Evolutionary conservation across 306 rosid genomes (phyloP).

Genomic region (Vigna angularis): DNA sequence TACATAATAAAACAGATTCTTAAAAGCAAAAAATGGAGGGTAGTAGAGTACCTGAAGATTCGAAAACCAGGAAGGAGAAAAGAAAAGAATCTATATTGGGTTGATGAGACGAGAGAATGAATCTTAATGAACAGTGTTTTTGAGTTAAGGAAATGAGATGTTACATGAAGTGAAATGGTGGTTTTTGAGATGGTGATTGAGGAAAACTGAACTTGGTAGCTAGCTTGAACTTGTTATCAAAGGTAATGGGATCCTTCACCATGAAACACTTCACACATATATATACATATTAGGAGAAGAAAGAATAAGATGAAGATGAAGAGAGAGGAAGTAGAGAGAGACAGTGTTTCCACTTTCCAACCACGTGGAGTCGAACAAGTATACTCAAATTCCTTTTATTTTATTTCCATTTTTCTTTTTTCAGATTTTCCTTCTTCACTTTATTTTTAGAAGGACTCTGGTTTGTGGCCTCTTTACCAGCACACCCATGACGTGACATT

Average conservation of each 20-base stretch:
- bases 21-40: slow-evolving; percentile 9
- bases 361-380: slow-evolving; percentile 57
- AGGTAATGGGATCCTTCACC: slow-evolving; percentile 38
- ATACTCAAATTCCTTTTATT: slow-evolving; percentile 8
- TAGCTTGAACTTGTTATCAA: slow-evolving; percentile 22
- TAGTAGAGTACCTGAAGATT: slow-evolving; percentile 57
- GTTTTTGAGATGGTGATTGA: neutral
- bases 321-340: slow-evolving; percentile 27
- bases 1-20: neutral
- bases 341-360: slow-evolving; percentile 47
- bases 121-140: slow-evolving; percentile 16
- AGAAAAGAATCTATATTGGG: slow-evolving; percentile 28
- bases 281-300: slow-evolving; percentile 15
- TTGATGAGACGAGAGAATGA: slow-evolving; percentile 11
- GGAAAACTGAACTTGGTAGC: slow-evolving; percentile 30
- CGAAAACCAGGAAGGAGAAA: slow-evolving; percentile 32
- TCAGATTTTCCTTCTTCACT: neutral
- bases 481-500: slow-evolving; percentile 12
- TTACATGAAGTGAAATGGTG: neutral
- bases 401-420: neutral
- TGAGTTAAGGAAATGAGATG: slow-evolving; percentile 17
- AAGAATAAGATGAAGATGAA: slow-evolving; percentile 24
- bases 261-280: slow-evolving; percentile 37
- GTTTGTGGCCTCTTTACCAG: slow-evolving; percentile 19
- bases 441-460: slow-evolving; percentile 3